Evolutionary conservation across 495 filamentous ascomycete genomes (phyloP).

Genomic region (Glarea lozoyensis): DNA sequence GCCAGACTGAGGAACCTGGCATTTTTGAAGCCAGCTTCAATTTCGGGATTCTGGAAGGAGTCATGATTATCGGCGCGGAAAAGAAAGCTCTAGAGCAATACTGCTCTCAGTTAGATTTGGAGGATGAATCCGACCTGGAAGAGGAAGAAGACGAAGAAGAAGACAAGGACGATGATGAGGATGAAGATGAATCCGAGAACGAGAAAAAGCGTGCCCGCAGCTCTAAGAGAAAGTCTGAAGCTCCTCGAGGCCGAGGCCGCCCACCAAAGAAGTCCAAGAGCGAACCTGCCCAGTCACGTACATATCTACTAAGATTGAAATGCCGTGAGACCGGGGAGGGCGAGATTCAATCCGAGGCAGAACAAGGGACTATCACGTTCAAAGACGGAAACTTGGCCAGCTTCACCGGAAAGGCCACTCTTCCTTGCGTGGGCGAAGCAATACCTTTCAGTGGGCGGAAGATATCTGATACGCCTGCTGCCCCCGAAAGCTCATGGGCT

Average conservation of each 20-base stretch:
- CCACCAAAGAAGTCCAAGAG: conserved; percentile 19
- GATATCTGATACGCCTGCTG: conserved; percentile 15
- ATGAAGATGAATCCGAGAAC: neutral
- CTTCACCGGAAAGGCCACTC: conserved; percentile 15
- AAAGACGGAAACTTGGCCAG: conserved; percentile 14
- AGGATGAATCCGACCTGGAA: neutral
- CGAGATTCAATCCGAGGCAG: conserved; percentile 6
- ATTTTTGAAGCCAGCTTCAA: conserved; percentile 15
- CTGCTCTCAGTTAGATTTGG: conserved; percentile 7
- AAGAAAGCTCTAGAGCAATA: conserved; percentile 9
- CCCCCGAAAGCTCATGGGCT: conserved; percentile 12
- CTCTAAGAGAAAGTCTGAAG: conserved; percentile 14
- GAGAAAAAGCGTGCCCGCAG: neutral
- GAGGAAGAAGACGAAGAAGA: neutral
- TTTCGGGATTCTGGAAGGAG: conserved; percentile 15
- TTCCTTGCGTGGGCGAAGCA: conserved; percentile 10
- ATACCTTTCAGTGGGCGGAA: conserved; percentile 21
- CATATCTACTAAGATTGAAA: conserved; percentile 15
- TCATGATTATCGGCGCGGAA: conserved; percentile 14
- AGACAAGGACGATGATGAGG: conserved; percentile 6
- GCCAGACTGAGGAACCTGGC: conserved; percentile 1
- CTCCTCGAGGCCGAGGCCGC: neutral
- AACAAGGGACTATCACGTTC: conserved; percentile 23
- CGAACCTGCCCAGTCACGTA: neutral
- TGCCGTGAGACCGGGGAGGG: conserved; percentile 22